phyloP scores from a whole-genome alignment of 768 basidiomycete species.

The Tylopilus vinaceipallidus region DNA sequence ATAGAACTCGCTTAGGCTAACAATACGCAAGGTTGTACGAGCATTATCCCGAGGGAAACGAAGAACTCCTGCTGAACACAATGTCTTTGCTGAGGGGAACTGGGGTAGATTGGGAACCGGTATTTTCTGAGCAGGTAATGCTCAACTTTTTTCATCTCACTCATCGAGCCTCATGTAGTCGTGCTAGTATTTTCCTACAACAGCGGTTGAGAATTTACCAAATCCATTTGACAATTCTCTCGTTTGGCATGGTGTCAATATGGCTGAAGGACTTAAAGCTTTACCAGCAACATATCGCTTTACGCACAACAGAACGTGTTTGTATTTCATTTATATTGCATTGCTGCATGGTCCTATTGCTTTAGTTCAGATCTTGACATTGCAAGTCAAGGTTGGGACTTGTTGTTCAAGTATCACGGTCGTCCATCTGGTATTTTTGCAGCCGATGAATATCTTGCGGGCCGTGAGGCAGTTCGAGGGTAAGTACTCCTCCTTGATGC shows the following conservation, averaged over 20 bases:
- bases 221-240: conserved; percentile 45
- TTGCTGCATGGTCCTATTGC: background rate
- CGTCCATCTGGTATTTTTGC: conserved; percentile 54
- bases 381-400: conserved; percentile 52
- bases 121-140: background rate
- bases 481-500: conserved; percentile 23
- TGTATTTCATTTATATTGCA: background rate
- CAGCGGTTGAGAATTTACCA: conserved; percentile 1
- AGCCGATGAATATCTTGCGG: conserved; percentile 57
- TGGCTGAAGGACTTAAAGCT: conserved; percentile 58
- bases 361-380: conserved; percentile 32
- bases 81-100: background rate
- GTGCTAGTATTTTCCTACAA: background rate
- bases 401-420: conserved; percentile 58
- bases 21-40: background rate
- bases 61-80: background rate
- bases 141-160: background rate
- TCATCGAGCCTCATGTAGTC: background rate
- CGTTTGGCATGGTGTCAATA: conserved; percentile 59
- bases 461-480: conserved; percentile 54
- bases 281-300: conserved; percentile 52
- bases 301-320: conserved; percentile 51
- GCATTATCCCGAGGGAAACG: conserved; percentile 1
- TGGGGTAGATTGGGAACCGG: background rate
- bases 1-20: background rate